Evolutionary conservation across 176 grass and related monocot genomes (phyloP), one percentile per base, ranked within the genome.

Genomic region (Oryza glaberrima): DNA sequence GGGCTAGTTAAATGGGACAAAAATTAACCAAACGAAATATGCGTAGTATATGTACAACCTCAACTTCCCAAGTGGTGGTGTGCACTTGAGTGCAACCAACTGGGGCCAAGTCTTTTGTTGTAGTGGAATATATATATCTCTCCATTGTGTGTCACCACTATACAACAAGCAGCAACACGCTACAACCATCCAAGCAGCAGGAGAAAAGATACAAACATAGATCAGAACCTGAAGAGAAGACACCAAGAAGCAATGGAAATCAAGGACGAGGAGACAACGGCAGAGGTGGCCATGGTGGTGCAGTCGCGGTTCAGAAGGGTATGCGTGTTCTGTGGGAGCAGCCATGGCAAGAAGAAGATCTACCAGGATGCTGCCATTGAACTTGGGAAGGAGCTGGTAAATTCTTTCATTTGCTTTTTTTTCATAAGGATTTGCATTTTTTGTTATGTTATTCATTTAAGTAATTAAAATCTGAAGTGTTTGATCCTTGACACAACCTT

Each of bases 321-420:
- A 44, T 89, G 87, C 16, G 87, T 89, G 56, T 89, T 89, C 49
- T 89, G 87, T 14, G 82, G 87, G 9, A 89, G 87, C 70, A 89
- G 87, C 87, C 82, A 77, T 46, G 87, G 87, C 70, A 89, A 85
- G 87, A 89, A 89, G 82, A 76, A 63, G 77, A 85, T 61, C 82
- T 89, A 89, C 77, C 87, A 89, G 47, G 87, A 89, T 70, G 82
- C 82, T 65, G 88, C 88, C 47, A 52, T 85, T 81, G 88, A 89
- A 26, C 88, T 89, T 41, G 88, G 88, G 17, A 76, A 76, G 5
- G 88, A 85, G 65, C 72, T 89, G 88, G 88, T 89, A 85, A 56
- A 73, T 28, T 56, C 11, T 84, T 2, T 8, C 16, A 1, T 9
- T 7, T 46, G 20, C 61, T 35, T 54, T 34, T 38, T 69, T 67